These are phyloP conservation scores for Saccharomycopsis fibuligera DNA, from an alignment of 805 yeast species.

Conservation along the genomic window DNA sequence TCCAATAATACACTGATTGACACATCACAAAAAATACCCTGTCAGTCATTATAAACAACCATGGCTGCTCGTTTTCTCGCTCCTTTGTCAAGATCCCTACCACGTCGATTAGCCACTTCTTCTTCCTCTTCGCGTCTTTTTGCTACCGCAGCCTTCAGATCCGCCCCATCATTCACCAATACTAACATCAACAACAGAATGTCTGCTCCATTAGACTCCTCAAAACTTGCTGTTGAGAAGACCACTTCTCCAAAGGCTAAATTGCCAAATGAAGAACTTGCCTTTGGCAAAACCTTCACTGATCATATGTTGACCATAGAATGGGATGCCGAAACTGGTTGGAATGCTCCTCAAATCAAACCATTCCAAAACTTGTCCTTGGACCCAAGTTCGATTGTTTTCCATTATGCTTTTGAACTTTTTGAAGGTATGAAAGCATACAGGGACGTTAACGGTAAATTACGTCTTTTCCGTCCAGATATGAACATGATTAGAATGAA, in stretches of 20 bases:
- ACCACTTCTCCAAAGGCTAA: constrained; percentile 45
- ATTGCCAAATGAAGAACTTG: constrained; percentile 54
- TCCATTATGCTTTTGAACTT: constrained; percentile 91
- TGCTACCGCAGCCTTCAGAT: too few relatives aligned
- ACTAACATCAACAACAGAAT: constrained; percentile 21
- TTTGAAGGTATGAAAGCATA: constrained; percentile 97
- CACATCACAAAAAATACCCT: too few relatives aligned
- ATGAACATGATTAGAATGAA: constrained; percentile 91
- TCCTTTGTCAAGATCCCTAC: too few relatives aligned
- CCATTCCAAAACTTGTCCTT: constrained; percentile 73
- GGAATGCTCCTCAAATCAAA: constrained; percentile 83
- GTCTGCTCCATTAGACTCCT: constrained; percentile 45
- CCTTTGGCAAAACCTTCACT: constrained; percentile 73
- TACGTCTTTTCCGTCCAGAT: constrained; percentile 86
- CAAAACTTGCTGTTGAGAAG: constrained; percentile 44
- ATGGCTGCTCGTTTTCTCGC: too few relatives aligned
- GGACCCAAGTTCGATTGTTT: constrained; percentile 86
- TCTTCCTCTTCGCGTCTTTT: too few relatives aligned
- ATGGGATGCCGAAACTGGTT: constrained; percentile 73
- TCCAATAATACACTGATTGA: too few relatives aligned
- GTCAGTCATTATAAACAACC: too few relatives aligned
- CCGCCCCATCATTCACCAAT: too few relatives aligned
- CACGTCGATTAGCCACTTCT: too few relatives aligned
- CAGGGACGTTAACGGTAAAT: constrained; percentile 50
- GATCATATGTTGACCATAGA: constrained; percentile 83